phyloP scores from a whole-genome alignment of 306 rosid species.

The Gillenia trifoliata region DNA sequence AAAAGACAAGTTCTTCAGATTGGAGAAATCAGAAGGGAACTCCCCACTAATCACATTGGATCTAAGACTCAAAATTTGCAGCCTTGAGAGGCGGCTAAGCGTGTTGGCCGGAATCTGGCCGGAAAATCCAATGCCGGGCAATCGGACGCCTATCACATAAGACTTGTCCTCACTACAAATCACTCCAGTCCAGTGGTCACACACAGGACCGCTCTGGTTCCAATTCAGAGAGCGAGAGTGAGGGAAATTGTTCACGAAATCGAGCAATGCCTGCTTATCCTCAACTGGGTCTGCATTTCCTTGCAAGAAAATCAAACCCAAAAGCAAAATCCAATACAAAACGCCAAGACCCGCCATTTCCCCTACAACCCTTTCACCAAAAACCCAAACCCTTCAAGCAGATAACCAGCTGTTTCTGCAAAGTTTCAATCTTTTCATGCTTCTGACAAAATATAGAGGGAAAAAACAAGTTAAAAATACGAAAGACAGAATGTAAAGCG shows the following conservation, averaged over 20 bases:
- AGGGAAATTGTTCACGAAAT: conserved; percentile 48
- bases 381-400: conserved; percentile 24
- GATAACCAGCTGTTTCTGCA: conserved; percentile 49
- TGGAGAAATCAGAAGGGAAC: conserved; percentile 60
- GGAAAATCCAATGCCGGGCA: conserved; percentile 72
- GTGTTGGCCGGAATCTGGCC: conserved; percentile 71
- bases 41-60: conserved; percentile 60
- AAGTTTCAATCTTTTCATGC: conserved; percentile 13
- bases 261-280: conserved; percentile 72
- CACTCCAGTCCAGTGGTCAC: conserved; percentile 72
- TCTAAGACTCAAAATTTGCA: conserved; percentile 68
- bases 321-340: conserved; percentile 29
- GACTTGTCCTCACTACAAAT: conserved; percentile 52
- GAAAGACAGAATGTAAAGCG: conserved; percentile 19
- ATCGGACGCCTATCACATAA: conserved; percentile 47
- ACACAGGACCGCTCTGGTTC: conserved; percentile 46
- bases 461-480: conserved; percentile 11
- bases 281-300: conserved; percentile 61
- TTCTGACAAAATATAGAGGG: conserved; percentile 4
- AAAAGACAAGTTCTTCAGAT: conserved; percentile 56
- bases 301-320: conserved; percentile 35
- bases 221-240: conserved; percentile 68
- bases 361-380: neutral
- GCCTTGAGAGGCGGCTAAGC: conserved; percentile 51
- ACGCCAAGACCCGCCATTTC: conserved; percentile 38